Base-by-base conservation (phyloP, 2,329 filamentous ascomycete species). In the Eutypa lata region DNA sequence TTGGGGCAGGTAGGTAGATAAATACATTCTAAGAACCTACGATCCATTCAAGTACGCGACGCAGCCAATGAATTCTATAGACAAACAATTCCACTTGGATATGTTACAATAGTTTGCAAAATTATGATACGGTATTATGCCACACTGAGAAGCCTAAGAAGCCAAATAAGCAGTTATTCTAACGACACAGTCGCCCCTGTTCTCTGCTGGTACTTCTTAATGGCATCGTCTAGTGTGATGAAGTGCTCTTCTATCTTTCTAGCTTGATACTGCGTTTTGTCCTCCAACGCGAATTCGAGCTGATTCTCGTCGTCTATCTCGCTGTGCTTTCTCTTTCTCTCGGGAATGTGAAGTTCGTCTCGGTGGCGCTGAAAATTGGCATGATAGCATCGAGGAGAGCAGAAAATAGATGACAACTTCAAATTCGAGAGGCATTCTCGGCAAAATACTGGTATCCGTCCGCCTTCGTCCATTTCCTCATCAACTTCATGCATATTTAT, bases 361-460 rank as follows among this genome's bases (percentile, higher is more conserved):
- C 73, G 65, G 58, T 79, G 76, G 22, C 53, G 53, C 11, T 69
- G 67, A 35, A 79, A 70, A 54, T 77, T 75, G 13, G 56, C 60
- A 22, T 60, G 62, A n/a, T 74, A 75, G 58, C 76, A 79, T 31
- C 65, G 61, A 26, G 66, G 57, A 7, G 74, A 74, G 60, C 76
- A 79, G 56, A 74, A 79, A 6, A 73, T 47, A 0, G 70, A 69
- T 22, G 67, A 61, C n/a, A 65, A 61, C 51, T 70, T 69, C 47
- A 72, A 56, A 5, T 61, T 64, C 47, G 64, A 57, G 1, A 77
- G 57, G 49, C 76, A 79, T 49, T 74, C 70, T 48, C 66, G 69
- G 58, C 76, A 79, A 19, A 71, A 67, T 8, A 75, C 69, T 2
- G 71, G 57, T 3, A 58, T 53, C 2, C 57, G 57, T 14, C 68